Evolutionary conservation across 768 basidiomycete species (phyloP).

Genomic region (Strobilomyces echinocephalus): DNA sequence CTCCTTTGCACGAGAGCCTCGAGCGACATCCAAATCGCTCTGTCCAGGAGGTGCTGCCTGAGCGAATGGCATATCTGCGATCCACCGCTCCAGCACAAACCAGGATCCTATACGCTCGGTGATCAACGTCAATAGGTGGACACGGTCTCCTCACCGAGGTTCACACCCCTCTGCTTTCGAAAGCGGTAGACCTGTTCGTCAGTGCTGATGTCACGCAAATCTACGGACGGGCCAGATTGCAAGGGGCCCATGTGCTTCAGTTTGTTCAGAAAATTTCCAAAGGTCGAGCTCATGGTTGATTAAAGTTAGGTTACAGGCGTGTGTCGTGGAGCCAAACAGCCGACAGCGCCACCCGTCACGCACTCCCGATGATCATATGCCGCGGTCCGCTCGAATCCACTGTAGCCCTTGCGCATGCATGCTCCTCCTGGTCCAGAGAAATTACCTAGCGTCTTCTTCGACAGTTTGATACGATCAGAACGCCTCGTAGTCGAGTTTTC

Average conservation of each 20-base stretch:
- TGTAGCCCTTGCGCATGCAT: too few species aligned
- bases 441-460: too few species aligned
- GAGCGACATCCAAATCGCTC: slow-evolving; percentile 69
- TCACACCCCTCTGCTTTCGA: slow-evolving; percentile 76
- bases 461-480: slow-evolving; percentile 2
- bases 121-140: slow-evolving; percentile 5
- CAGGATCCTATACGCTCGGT: slow-evolving; percentile 49
- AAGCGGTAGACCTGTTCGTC: slow-evolving; percentile 44
- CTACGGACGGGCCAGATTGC: background rate
- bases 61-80: slow-evolving; percentile 54
- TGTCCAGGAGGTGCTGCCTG: slow-evolving; percentile 50
- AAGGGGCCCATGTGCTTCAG: slow-evolving; percentile 7
- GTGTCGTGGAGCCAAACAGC: background rate
- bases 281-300: background rate
- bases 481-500: background rate
- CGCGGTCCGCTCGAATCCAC: too few species aligned
- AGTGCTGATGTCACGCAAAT: slow-evolving; percentile 4
- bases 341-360: too few species aligned
- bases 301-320: background rate
- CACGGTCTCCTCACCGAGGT: slow-evolving; percentile 51
- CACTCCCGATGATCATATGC: too few species aligned
- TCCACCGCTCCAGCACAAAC: slow-evolving; percentile 81
- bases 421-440: too few species aligned
- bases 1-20: slow-evolving; percentile 42
- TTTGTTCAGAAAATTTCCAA: slow-evolving; percentile 17